These are phyloP conservation scores for Cytospora chrysosperma DNA, from an alignment of 2,329 filamentous ascomycete species.

Conservation along the genomic window DNA sequence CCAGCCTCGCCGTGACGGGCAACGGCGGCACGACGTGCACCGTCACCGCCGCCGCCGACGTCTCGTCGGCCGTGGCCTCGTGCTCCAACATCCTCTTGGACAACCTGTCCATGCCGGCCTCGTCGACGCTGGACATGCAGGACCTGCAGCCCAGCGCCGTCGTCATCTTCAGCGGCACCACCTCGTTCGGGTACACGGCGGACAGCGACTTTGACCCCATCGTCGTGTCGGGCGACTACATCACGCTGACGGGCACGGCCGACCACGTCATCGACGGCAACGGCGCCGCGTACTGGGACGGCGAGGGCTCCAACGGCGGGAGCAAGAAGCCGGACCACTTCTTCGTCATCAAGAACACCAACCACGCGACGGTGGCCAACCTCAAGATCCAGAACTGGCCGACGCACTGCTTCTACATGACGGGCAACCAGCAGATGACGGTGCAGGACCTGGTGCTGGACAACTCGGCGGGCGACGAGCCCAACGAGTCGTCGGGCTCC, in stretches of 20 bases:
- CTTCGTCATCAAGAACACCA: slow-evolving; percentile 47
- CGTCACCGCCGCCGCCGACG: slow-evolving; percentile 22
- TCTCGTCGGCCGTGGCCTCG: slow-evolving; percentile 27
- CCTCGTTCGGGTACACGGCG: slow-evolving; percentile 21
- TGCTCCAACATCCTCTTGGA: slow-evolving; percentile 39
- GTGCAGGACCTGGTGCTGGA: slow-evolving; percentile 39
- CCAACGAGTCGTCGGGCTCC: slow-evolving; percentile 26
- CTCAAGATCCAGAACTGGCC: slow-evolving; percentile 44
- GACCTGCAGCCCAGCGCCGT: slow-evolving; percentile 34
- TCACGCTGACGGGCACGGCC: slow-evolving; percentile 26
- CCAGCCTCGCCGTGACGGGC: neutral
- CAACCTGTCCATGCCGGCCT: slow-evolving; percentile 37
- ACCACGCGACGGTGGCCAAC: slow-evolving; percentile 37
- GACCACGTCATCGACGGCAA: slow-evolving; percentile 26
- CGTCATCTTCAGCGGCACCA: slow-evolving; percentile 30
- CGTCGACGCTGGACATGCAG: slow-evolving; percentile 37
- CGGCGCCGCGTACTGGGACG: slow-evolving; percentile 31
- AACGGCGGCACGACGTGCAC: slow-evolving; percentile 21
- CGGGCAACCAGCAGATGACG: slow-evolving; percentile 34
- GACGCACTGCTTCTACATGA: slow-evolving; percentile 43
- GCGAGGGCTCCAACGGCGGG: slow-evolving; percentile 39
- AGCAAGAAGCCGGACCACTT: slow-evolving; percentile 43
- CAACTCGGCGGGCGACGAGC: slow-evolving; percentile 38
- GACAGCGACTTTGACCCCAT: slow-evolving; percentile 22
- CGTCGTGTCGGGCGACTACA: slow-evolving; percentile 24